Evolutionary conservation across 257 asterid genomes (phyloP).

Genomic region (Fraxinus cuspidata): DNA sequence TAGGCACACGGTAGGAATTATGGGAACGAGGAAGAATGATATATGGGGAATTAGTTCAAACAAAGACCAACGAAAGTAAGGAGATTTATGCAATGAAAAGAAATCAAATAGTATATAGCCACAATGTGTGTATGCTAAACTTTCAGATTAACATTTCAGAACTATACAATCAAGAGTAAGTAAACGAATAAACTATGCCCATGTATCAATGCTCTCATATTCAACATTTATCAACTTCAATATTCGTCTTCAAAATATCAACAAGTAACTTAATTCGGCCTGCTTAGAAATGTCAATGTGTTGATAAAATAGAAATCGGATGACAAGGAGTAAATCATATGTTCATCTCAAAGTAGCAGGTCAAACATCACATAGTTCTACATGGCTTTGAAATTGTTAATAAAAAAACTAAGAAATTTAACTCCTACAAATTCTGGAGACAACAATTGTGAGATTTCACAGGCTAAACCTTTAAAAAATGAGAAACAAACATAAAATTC

Average conservation of each 20-base stretch:
- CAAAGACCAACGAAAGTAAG: neutral
- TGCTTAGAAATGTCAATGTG: neutral
- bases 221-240: neutral
- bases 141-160: neutral
- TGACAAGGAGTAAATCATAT: neutral
- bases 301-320: neutral
- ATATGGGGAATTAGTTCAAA: neutral
- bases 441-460: no score
- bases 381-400: no score
- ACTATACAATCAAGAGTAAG: neutral
- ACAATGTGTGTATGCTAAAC: neutral
- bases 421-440: no score
- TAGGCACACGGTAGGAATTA: neutral
- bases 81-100: conserved; percentile 1
- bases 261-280: neutral
- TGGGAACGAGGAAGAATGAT: neutral
- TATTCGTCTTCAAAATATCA: neutral
- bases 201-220: neutral
- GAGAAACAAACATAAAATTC: neutral
- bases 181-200: neutral
- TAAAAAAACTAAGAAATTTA: no score
- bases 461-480: no score
- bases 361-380: neutral
- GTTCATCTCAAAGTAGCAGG: conserved; percentile 9
- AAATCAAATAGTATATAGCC: neutral